Base-by-base conservation (phyloP, 257 asterid genomes). In the Echium plantagineum region DNA sequence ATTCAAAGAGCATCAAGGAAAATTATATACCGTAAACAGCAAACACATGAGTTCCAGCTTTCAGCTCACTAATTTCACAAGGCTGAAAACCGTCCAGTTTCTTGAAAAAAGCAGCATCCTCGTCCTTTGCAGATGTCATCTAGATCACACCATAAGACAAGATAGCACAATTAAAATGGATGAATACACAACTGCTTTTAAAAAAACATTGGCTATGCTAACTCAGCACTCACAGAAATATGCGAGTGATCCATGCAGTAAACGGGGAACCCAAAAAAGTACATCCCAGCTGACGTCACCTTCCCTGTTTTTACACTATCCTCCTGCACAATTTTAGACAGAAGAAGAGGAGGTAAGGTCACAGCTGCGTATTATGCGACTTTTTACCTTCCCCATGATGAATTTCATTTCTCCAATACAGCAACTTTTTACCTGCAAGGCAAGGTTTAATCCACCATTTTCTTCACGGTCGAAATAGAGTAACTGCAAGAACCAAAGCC, bases 61-160 rank as follows among this genome's bases (percentile, higher is more conserved):
- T 89, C 62, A 89, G 74, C 68, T 89, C 97, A 63, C 74, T 80
- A 70, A 93, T 66, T 83, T 93, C 99, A 72, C 95, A 93, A 7
- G 96, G 99, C 81, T 83, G 95, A 82, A 93, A 93, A 54, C 94
- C 96, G 74, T 89, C 97, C 61, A 93, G 72, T 71, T 89, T 93
- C 77, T 85, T 89, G 72, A 93, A 93, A 81, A 93, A 89, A 32
- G 95, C 94, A 18, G 97, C 77, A 67, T 93, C 99, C 21, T 89
- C 95, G 65, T 93, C 99, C 80, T 93, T 93, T 52, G 68, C 79
- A 30, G 87, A 78, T 61, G 83, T 73, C 75, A 66, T 57, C 94
- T 88, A 73, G 48, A 66, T 60, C 53, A 60, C 58, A 46, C 66
- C 54, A 42, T 68, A 51, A 67, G 38, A 67, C 52, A 67, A 53